Evolutionary conservation across 768 basidiomycete species (phyloP), one percentile per base, ranked within the genome.

Genomic region (Boletus insuetus): DNA sequence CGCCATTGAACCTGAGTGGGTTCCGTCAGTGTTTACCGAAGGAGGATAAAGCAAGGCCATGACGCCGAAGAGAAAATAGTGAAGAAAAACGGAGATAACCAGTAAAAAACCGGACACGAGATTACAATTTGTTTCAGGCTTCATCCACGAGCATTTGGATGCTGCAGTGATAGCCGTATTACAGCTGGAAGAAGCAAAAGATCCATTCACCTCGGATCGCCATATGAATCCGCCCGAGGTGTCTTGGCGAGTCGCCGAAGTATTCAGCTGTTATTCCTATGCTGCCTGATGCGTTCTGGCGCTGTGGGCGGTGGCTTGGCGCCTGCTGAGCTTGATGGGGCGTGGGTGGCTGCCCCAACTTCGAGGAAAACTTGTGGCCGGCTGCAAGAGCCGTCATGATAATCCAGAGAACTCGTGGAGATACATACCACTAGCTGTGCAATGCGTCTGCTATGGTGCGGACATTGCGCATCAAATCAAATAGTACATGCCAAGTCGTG

Each of bases 331-430:
- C 29, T 46, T 48, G 53, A 55, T 37, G 54, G 41, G 40, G 52
- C 46, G 54, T 50, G 58, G 40, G 16, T 20, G 48, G 39, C 29
- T 46, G 44, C 39, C 31, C 22, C 50, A 46, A 17, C 65, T 40
- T 58, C 53, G 46, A 67, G 65, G 63, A 56, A 55, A 62, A 62
- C 65, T 64, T 65, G 62, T 58, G 64, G 62, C 31, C 59, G 64
- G 62, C 59, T 65, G 59, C 52, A 35, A 53, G 40, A 35, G 55
- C 16, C n/a, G 43, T 49, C 35, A 54, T 54, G 62, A 45, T 24
- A 54, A 64, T 43, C 58, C 40, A 31, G 34, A 52, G 44, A 51
- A 53, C 62, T 60, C 64, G 56, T 64, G 62, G 62, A 43, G 22
- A 46, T 40, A 31, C 46, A 47, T 54, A 50, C 53, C 38, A 35